These are phyloP conservation scores for Stylosanthes scabra DNA, from an alignment of 331 rosid species.

Conservation along the genomic window DNA sequence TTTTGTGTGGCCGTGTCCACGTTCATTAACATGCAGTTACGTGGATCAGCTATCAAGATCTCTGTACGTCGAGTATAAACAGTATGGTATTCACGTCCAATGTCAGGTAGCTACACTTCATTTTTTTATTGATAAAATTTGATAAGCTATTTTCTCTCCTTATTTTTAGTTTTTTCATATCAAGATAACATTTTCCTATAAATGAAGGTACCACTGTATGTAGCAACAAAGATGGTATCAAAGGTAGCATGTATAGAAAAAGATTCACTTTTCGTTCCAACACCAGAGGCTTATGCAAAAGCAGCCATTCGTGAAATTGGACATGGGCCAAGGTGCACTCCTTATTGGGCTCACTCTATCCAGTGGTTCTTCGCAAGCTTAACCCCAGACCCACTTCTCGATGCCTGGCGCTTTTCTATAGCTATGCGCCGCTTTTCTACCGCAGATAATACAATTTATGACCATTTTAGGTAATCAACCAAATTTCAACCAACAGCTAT, in stretches of 20 bases:
- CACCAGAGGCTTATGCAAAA: conserved; percentile 67
- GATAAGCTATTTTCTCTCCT: too few species aligned
- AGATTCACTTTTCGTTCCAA: conserved; percentile 63
- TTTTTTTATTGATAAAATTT: not conserved
- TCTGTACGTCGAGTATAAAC: conserved; percentile 57
- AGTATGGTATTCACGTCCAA: conserved; percentile 71
- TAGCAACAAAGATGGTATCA: conserved; percentile 73
- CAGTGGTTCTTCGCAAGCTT: conserved; percentile 57
- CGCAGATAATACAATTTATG: too few species aligned
- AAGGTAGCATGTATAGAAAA: conserved; percentile 51
- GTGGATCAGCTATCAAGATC: conserved; percentile 69
- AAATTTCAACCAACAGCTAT: too few species aligned
- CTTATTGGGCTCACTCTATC: conserved; percentile 78
- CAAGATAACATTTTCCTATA: too few species aligned
- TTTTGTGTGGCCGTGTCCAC: too few species aligned
- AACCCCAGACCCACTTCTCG: conserved; percentile 55
- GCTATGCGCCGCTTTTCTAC: conserved; percentile 53
- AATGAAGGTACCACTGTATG: conserved; percentile 72
- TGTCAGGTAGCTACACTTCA: conserved; percentile 60
- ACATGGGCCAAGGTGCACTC: conserved; percentile 56
- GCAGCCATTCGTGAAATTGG: conserved; percentile 68
- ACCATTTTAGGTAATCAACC: too few species aligned
- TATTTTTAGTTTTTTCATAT: too few species aligned
- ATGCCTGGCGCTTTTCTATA: conserved; percentile 73
- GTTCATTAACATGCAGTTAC: conserved; percentile 48